Base-by-base conservation (phyloP, 2,329 filamentous ascomycete species). In the Monilinia fructigena region DNA sequence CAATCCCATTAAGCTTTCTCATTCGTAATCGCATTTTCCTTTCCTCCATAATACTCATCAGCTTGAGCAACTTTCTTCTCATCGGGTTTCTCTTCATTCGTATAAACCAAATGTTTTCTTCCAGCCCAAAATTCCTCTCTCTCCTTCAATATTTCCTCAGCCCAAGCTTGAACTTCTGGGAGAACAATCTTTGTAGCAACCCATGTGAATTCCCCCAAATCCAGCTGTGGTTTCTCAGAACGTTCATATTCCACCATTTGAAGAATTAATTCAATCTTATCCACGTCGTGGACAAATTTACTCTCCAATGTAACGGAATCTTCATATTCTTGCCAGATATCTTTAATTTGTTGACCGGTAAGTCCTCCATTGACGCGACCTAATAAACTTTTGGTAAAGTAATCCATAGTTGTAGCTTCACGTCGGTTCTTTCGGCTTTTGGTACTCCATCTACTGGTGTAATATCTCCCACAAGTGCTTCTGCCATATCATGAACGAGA, bases 171-270 rank as follows among this genome's bases (percentile, higher is more conserved):
- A 71, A 93, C 90, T 80, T 97, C 94, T 0, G 87, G 85, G 70
- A 96, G 82, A 65, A 84, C 82, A 71, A 98, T 89, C 72, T 85
- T 86, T 56, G 81, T 83, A 11, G 90, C 86, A 2, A 97, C 95
- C 75, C 90, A 89, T 0, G 87, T 85, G 72, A 99, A 98, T 80
- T 99, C 95, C 63, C 89, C 86, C 61, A 99, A 80, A 77, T 98
- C 92, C 50, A 92, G 77, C 70, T 80, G 79, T 10, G 31, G 35
- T 48, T 54, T 86, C 60, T 86, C 82, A 16, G 83, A 80, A 73
- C 90, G 89, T 84, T 99, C 95, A 75, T 99, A 99, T 78, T 99
- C 95, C 40, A 96, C 82, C 91, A 97, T 97, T 81, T 99, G 95
- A 75, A 96, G 80, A 68, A 99, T 80, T 71, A 99, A 81, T 80